A percentile compares a stretch with the other conserved stretches of the same genome.
Conservation (phyloP, 768 basidiomycete species). For the Agrocybe pediades region DNA sequence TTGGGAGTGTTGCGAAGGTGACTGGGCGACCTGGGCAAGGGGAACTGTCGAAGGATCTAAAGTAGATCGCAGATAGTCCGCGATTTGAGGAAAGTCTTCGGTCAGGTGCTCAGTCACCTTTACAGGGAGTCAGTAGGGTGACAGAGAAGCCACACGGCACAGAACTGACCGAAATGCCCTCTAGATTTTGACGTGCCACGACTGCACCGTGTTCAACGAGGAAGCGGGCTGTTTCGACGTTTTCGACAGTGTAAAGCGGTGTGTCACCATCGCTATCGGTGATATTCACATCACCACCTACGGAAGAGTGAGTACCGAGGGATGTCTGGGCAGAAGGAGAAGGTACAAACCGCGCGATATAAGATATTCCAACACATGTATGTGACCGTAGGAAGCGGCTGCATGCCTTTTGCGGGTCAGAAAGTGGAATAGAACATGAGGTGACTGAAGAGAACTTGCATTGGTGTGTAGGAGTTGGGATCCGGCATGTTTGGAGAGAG, state of each 20-base stretch:
- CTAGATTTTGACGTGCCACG: constrained; percentile 60
- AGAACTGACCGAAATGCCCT: constrained; percentile 72
- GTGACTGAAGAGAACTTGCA: constrained; percentile 40
- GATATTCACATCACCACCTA: constrained; percentile 87
- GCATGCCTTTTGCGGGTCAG: constrained; percentile 68
- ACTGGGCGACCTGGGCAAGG: constrained; percentile 20
- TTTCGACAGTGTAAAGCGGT: constrained; percentile 88
- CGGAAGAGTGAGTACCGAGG: constrained; percentile 8
- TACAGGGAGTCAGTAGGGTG: constrained; percentile 10
- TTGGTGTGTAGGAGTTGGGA: constrained; percentile 77
- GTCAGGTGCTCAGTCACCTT: constrained; percentile 72
- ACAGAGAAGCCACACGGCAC: neutral
- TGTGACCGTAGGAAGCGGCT: constrained; percentile 89
- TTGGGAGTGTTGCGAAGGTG: constrained; percentile 67
- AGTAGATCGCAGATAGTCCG: constrained; percentile 57
- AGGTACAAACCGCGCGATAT: constrained; percentile 57
- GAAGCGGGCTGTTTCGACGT: constrained; percentile 72
- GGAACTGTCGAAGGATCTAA: constrained; percentile 20
- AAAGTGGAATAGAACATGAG: constrained; percentile 15
- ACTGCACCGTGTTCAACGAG: constrained; percentile 80
- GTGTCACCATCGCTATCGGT: constrained; percentile 89
- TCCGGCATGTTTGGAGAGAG: constrained; percentile 75
- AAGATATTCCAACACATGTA: constrained; percentile 76
- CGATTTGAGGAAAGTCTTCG: constrained; percentile 72
- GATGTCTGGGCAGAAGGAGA: constrained; percentile 9